These are phyloP conservation scores for Aspergillus quadrilineatus DNA, from an alignment of 2,329 filamentous ascomycete species.

Conservation along the genomic window DNA sequence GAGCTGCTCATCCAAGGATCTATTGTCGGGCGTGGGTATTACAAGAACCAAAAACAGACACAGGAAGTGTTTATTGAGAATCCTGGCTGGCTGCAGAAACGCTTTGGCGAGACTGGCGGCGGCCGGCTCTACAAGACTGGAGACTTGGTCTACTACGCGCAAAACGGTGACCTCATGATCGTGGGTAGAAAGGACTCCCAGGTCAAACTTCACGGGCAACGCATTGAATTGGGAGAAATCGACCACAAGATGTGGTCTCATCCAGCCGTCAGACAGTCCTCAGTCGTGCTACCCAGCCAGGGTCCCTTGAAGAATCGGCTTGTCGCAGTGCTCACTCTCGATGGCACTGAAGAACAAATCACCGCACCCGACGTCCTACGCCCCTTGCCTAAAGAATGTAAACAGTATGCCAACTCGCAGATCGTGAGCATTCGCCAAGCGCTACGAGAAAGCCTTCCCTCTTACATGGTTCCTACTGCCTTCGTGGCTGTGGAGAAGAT, in stretches of 20 bases:
- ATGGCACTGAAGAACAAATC: too few relatives aligned
- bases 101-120: too few relatives aligned
- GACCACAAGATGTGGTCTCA: background rate
- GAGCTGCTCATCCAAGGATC: conserved; percentile 11
- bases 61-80: conserved; percentile 13
- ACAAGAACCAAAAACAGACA: conserved; percentile 22
- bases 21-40: conserved; percentile 35
- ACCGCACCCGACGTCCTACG: too few relatives aligned
- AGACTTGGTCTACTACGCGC: conserved; percentile 1
- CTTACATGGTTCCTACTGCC: too few relatives aligned
- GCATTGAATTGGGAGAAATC: conserved; percentile 9
- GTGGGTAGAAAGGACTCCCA: conserved; percentile 10
- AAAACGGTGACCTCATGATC: background rate
- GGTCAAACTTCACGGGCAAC: conserved; percentile 10
- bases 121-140: conserved; percentile 6
- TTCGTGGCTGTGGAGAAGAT: too few relatives aligned
- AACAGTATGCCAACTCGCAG: too few relatives aligned
- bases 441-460: too few relatives aligned
- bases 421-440: too few relatives aligned
- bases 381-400: too few relatives aligned
- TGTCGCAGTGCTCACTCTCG: background rate
- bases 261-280: background rate
- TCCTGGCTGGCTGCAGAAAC: conserved; percentile 2
- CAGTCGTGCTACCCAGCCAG: background rate
- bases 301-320: background rate